Base-by-base conservation (phyloP, 441 rosid species). In the Omphalea diandra region DNA sequence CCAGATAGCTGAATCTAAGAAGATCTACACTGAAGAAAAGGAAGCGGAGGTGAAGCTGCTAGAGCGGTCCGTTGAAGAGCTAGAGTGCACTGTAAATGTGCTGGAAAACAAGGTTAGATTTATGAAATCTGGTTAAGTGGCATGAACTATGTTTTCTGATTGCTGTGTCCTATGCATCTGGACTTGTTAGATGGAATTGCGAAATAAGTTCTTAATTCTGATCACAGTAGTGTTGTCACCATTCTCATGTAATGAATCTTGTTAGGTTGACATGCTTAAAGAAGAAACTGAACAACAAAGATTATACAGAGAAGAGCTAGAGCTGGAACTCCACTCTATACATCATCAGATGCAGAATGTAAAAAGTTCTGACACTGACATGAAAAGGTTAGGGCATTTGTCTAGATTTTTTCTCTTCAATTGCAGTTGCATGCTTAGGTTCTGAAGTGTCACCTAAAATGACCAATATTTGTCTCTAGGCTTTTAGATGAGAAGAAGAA, bases 31-130 rank as follows among this genome's bases (percentile, higher is more conserved):
- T 50, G 95, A 88, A 69, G 96, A 90, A 47, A 90, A 87, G 83
- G 99, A 93, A 85, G 88, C 84, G 63, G 98, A 96, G 81, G 97
- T 90, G 70, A 86, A 83, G 80, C 87, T 91, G 49, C 80, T 96
- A 75, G 99, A 96, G 86, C 89, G 85, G 77, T 96, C 99, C 40
- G 87, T 96, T 74, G 94, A 94, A 81, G 91, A 90, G 92, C 91
- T 96, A 58, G 99, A 90, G 75, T 79, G 83, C 74, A 96, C 96
- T 24, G 77, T 94, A 73, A 83, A 91, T 67, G 89, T 87, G 54
- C 87, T 93, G 66, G 98, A 96, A 86, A 87, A 82, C 81, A 84
- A 96, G 94, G 99, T 96, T 57, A 76, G 84, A 58, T 69, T 70
- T 79, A 36, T 66, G 57, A 54, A 78, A 12, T 65, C 53, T 59